Evolutionary conservation across 768 basidiomycete species (phyloP).

Genomic region (Russula sp.): DNA sequence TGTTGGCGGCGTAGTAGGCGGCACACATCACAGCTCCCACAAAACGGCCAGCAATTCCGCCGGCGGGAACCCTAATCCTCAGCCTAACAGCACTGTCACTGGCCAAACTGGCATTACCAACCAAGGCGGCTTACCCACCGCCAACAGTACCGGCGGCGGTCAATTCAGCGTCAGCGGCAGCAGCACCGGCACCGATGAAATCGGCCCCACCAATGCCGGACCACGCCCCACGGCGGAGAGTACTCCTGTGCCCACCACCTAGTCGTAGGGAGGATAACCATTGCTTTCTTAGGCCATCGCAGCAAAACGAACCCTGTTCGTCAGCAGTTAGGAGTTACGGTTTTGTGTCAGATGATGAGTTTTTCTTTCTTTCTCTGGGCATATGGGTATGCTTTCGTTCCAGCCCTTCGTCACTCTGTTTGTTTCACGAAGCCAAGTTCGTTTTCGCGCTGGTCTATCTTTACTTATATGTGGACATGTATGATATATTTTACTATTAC

Average conservation of each 20-base stretch:
- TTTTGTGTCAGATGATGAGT: background rate
- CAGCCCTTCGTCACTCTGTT: background rate
- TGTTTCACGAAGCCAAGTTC: conserved; percentile 5
- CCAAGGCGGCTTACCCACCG: too few species aligned
- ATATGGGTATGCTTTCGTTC: background rate
- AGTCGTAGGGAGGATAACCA: too few species aligned
- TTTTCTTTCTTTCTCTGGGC: background rate
- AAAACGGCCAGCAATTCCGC: too few species aligned
- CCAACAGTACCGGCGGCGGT: too few species aligned
- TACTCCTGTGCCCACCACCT: too few species aligned
- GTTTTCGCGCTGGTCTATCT: background rate
- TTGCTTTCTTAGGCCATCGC: background rate
- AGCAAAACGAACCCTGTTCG: background rate
- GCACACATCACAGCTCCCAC: conserved; percentile 34
- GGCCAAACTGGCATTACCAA: too few species aligned
- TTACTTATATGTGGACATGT: conserved; percentile 11
- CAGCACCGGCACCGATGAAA: too few species aligned
- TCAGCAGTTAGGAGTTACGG: background rate
- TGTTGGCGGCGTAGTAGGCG: conserved; percentile 60
- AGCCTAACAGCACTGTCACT: too few species aligned
- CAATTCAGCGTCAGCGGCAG: too few species aligned
- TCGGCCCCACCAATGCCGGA: too few species aligned
- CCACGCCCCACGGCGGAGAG: too few species aligned
- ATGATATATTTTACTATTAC: conserved; percentile 6
- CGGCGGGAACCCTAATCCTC: too few species aligned